Conservation (phyloP, 1,139 yeast species). For the Arxiozyma bovina region DNA sequence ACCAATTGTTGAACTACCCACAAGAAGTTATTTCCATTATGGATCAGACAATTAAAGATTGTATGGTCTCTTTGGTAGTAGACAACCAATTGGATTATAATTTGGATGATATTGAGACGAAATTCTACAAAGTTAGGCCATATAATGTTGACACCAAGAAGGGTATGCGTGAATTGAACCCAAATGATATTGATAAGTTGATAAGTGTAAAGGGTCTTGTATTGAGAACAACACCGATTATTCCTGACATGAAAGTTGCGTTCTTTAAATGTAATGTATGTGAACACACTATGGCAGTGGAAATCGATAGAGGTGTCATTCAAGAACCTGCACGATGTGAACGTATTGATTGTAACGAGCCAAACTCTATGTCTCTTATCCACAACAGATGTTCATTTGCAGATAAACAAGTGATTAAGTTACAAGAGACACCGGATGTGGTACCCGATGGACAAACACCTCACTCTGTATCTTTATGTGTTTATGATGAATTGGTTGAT, state of each 20-base stretch:
- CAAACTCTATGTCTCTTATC: slow-evolving; percentile 79
- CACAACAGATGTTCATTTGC: slow-evolving; percentile 91
- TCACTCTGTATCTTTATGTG: slow-evolving; percentile 87
- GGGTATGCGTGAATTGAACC: slow-evolving; percentile 93
- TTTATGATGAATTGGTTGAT: slow-evolving; percentile 92
- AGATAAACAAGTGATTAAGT: slow-evolving; percentile 85
- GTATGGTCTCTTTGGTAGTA: slow-evolving; percentile 69
- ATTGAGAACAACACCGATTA: slow-evolving; percentile 77
- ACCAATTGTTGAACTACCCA: slow-evolving; percentile 84
- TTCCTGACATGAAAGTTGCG: slow-evolving; percentile 97
- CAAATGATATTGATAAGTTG: slow-evolving; percentile 88
- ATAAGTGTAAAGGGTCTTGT: slow-evolving; percentile 89
- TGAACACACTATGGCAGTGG: slow-evolving; percentile 85
- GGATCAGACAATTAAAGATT: slow-evolving; percentile 93
- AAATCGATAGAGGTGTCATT: slow-evolving; percentile 88
- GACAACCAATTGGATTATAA: slow-evolving; percentile 41
- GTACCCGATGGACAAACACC: slow-evolving; percentile 99
- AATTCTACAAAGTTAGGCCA: slow-evolving; percentile 81
- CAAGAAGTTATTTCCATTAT: slow-evolving; percentile 95
- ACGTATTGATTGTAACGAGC: slow-evolving; percentile 73
- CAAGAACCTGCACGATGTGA: slow-evolving; percentile 93
- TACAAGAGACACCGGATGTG: slow-evolving; percentile 94
- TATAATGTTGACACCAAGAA: slow-evolving; percentile 58
- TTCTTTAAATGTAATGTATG: slow-evolving; percentile 94
- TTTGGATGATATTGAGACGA: slow-evolving; percentile 59